A percentile compares a stretch with the other conserved stretches of the same genome.
phyloP scores from a whole-genome alignment of 1,139 yeast genomes.

The Debaryomycetaceae sp. region DNA sequence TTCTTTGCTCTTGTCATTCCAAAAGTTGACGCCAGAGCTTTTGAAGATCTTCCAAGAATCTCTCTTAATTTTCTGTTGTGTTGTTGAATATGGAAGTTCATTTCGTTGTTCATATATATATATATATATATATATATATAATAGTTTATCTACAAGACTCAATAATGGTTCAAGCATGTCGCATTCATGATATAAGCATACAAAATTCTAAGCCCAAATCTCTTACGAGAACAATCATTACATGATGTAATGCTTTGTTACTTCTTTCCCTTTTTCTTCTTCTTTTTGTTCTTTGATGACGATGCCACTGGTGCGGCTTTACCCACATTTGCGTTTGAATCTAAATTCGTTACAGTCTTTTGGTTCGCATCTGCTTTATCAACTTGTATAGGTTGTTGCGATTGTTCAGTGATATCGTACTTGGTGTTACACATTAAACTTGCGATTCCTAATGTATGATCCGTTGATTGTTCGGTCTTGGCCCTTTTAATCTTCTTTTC shows the following conservation, averaged over 20 bases:
- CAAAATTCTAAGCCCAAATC: too few species aligned
- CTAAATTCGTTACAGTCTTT: slow-evolving; percentile 6
- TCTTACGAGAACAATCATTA: too few species aligned
- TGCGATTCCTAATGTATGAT: slow-evolving; percentile 33
- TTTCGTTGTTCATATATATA: too few species aligned
- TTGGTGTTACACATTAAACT: slow-evolving; percentile 41
- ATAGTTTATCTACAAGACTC: neutral
- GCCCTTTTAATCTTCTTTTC: slow-evolving; percentile 7
- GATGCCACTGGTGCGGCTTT: slow-evolving; percentile 5
- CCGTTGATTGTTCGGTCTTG: slow-evolving; percentile 6
- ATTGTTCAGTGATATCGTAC: slow-evolving; percentile 24
- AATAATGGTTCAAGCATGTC: neutral
- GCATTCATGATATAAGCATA: too few species aligned
- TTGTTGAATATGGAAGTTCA: neutral
- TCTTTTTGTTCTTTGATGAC: slow-evolving; percentile 18
- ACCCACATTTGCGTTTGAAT: slow-evolving; percentile 5
- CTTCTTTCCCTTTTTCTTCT: slow-evolving; percentile 23
- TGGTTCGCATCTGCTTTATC: slow-evolving; percentile 4
- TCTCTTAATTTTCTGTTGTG: neutral
- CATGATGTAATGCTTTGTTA: slow-evolving; percentile 2
- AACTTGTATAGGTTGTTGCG: slow-evolving; percentile 3
- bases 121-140: too few species aligned
- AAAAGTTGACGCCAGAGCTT: neutral
- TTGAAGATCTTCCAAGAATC: neutral
- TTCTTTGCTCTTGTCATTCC: neutral